Evolutionary conservation across 2,329 filamentous ascomycete species (phyloP), one percentile per base, ranked within the genome.

Genomic region (Fusarium marasasianum): DNA sequence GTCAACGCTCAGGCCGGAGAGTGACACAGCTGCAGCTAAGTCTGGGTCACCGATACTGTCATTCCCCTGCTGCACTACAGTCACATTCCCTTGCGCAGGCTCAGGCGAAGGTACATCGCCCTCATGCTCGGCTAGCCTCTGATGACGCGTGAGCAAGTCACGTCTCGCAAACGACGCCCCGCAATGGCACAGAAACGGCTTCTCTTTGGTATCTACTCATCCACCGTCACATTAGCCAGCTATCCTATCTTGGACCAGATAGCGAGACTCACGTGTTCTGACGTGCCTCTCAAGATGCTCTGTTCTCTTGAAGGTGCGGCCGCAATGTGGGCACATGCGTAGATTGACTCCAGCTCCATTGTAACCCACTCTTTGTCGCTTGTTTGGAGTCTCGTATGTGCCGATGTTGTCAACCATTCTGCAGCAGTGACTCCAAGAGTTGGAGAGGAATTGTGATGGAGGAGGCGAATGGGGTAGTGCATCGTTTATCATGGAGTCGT

Each of bases 231-330:
- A 17, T 48, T 8, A 48, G 45, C 45, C 44, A 66, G 64, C 47
- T 24, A 11, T 17, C 41, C 24, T 29, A 31, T 22, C 26, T 22
- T 44, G 2, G 12, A 20, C 7, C 12, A 20, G 26, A 33, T 4
- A 51, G 18, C 26, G 29, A 31, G 26, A 69, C 84, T 80, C 75
- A 86, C 84, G 84, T 55, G 84, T 86, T 69, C 84, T 81, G 53
- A 86, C 80, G 77, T 86, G 84, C 64, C 84, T 82, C 69, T 85
- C 84, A 63, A 86, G 72, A 75, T 86, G 84, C 76, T 86, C 84
- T 45, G 84, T 84, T 29, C 84, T 81, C 76, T 86, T 85, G 79
- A 86, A 86, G 53, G 77, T 80, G 51, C 84, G 78, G 55, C 81
- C 82, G 68, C 84, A 86, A 73, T 85, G 83, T 56, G 82, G 78